Conservation (phyloP, 2,329 filamentous ascomycete genomes). For the Aspergillus glaucus region DNA sequence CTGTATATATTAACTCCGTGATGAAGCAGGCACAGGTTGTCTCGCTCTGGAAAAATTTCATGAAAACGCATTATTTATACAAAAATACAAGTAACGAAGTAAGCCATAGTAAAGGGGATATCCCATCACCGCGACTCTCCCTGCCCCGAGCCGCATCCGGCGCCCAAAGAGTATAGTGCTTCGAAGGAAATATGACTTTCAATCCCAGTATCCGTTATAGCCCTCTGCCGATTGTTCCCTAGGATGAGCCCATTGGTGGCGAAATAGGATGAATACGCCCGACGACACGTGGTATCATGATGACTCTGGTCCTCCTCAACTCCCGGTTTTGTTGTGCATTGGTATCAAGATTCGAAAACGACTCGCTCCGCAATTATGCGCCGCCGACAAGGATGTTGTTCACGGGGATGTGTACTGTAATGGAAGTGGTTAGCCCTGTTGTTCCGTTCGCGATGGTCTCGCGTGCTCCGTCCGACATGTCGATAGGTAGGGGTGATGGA, state of each 20-base stretch:
- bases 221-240: neutral
- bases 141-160: neutral
- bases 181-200: neutral
- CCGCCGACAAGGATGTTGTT: slow-evolving; percentile 47
- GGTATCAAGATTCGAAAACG: slow-evolving; percentile 2
- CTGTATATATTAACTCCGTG: neutral
- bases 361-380: slow-evolving; percentile 23
- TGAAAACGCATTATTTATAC: slow-evolving; percentile 5
- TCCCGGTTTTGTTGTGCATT: neutral
- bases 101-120: neutral
- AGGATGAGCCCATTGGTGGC: neutral
- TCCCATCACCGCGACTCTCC: neutral
- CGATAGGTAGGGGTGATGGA: neutral
- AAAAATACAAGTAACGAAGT: slow-evolving; percentile 3
- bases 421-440: slow-evolving; percentile 9
- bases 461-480: neutral
- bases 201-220: neutral
- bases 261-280: neutral
- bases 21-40: neutral
- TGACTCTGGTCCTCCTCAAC: neutral
- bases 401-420: slow-evolving; percentile 44
- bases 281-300: slow-evolving; percentile 1
- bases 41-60: neutral
- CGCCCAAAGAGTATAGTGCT: neutral
- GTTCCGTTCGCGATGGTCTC: neutral